Evolutionary conservation across 352 stramenopile species (phyloP).

Genomic region (Phytophthora pluvialis): DNA sequence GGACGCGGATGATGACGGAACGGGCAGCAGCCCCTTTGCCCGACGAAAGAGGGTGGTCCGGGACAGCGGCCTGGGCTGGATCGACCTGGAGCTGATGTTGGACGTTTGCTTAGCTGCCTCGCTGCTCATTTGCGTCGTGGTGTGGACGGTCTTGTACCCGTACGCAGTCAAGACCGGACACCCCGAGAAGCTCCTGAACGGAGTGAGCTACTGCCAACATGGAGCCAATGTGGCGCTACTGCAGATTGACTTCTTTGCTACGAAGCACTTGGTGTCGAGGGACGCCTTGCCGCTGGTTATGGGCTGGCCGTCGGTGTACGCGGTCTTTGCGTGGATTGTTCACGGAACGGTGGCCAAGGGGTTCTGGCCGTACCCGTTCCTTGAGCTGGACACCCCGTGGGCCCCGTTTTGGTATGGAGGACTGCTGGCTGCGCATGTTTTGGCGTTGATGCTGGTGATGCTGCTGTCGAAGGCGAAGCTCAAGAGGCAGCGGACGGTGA

Average conservation of each 20-base stretch:
- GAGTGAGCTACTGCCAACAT: conserved; percentile 85
- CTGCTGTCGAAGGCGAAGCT: conserved; percentile 58
- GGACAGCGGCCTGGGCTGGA: conserved; percentile 44
- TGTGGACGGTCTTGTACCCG: conserved; percentile 81
- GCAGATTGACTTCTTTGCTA: conserved; percentile 66
- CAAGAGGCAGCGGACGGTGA: conserved; percentile 13
- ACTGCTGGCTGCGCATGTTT: conserved; percentile 57
- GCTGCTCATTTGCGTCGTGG: conserved; percentile 71
- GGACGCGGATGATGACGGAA: conserved; percentile 44
- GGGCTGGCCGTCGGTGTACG: conserved; percentile 68
- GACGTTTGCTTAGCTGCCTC: conserved; percentile 73
- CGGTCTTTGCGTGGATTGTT: conserved; percentile 79
- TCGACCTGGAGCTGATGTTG: conserved; percentile 66
- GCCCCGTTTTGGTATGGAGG: conserved; percentile 77
- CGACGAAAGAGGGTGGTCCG: conserved; percentile 18
- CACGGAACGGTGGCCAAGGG: conserved; percentile 67
- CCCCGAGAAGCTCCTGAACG: conserved; percentile 69
- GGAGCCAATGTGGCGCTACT: conserved; percentile 73
- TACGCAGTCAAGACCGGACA: conserved; percentile 56
- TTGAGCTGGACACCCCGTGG: conserved; percentile 73
- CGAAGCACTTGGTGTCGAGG: conserved; percentile 58
- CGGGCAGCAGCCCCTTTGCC: conserved; percentile 20
- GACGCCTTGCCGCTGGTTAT: conserved; percentile 67
- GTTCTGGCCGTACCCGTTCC: conserved; percentile 87
- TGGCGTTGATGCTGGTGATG: conserved; percentile 47